Evolutionary conservation across 176 grass and related monocot genomes (phyloP), one percentile per base, ranked within the genome.

Genomic region (Zizania latifolia): DNA sequence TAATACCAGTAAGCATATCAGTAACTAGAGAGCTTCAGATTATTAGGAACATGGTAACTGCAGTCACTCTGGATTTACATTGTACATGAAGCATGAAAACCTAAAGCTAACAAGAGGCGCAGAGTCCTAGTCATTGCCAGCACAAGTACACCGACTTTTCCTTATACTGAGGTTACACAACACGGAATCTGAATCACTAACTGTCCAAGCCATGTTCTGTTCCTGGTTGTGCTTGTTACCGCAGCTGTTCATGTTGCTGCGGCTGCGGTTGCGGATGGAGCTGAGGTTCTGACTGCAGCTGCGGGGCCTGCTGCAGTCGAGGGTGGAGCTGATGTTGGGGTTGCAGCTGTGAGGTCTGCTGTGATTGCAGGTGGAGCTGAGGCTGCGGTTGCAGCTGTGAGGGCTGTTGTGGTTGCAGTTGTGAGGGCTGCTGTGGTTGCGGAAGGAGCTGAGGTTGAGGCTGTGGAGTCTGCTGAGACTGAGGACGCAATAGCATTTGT

Each of bases 31-130:
- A 62, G 80, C 62, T 83, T 88, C 40, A 40, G 62, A 74, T 83
- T 88, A 88, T 83, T 88, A 75, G 43, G 19, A 64, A 62, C 75
- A 83, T 10, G n/a, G 35, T 33, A 68, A 75, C 86, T 84, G 81
- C 72, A 79, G 80, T 63, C 86, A 70, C 80, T 83, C 81, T 35
- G 54, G 61, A 83, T 79, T 75, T 88, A 88, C 86, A 79, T 88
- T 88, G 86, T 80, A 83, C 75, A 84, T 55, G 62, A 75, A 75
- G 62, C 75, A 63, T 19, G 7, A 53, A 70, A 83, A 63, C 81
- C 75, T 88, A 88, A 62, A 74, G 37, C 75, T 88, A 83, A 57
- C 35, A 55, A 21, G 62, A 55, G 44, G 55, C 27, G 58, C 34
- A 77, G 9, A 50, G 6, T 62, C 81, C 68, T 83, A 79, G 69